A percentile compares a stretch with the other conserved stretches of the same genome.
phyloP scores from a whole-genome alignment of 371 early-diverging fungal species.

The Mortierella sp. region DNA sequence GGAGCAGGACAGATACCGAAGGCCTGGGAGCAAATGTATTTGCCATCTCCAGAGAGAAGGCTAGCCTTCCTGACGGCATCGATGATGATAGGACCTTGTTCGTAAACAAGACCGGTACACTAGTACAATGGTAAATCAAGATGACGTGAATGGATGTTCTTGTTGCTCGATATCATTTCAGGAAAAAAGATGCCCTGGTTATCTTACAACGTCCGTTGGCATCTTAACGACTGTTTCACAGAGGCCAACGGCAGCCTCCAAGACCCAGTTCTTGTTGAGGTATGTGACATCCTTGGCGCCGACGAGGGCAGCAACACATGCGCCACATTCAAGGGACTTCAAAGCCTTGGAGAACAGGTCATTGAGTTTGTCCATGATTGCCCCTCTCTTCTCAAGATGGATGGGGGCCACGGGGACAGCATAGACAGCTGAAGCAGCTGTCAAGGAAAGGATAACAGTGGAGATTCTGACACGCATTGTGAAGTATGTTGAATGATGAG shows the following conservation, averaged over 20 bases:
- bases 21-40: conserved; percentile 37
- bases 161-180: too few relatives aligned
- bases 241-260: conserved; percentile 42
- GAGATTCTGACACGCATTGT: conserved; percentile 42
- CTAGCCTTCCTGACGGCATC: conserved; percentile 35
- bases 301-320: conserved; percentile 52
- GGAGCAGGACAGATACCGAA: conserved; percentile 35
- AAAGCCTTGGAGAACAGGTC: conserved; percentile 45
- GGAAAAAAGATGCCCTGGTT: neutral
- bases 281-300: conserved; percentile 45
- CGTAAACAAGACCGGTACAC: conserved; percentile 46
- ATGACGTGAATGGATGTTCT: too few relatives aligned
- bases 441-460: conserved; percentile 43
- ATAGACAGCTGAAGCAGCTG: conserved; percentile 40
- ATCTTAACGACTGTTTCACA: conserved; percentile 36
- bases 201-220: conserved; percentile 52
- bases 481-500: neutral
- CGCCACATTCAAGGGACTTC: conserved; percentile 50
- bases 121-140: neutral
- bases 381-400: conserved; percentile 51
- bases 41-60: conserved; percentile 49
- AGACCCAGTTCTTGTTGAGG: conserved; percentile 53
- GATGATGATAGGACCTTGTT: conserved; percentile 47
- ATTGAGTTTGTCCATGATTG: conserved; percentile 37
- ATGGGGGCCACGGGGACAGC: conserved; percentile 35